phyloP scores from a whole-genome alignment of 306 rosid genomes.

The Arachis stenosperma region DNA sequence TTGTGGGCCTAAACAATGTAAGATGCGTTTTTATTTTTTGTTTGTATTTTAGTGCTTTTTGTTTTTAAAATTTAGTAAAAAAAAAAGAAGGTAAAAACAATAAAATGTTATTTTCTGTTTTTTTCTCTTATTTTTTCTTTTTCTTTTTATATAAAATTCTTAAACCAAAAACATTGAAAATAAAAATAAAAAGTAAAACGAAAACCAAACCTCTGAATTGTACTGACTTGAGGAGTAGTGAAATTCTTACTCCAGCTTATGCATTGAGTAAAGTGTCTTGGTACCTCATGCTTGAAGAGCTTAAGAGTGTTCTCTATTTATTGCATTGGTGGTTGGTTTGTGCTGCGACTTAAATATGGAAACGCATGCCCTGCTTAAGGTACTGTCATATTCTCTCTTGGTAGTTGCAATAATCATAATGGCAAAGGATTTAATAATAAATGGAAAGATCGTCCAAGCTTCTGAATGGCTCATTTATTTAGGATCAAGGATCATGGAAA shows the following conservation, averaged over 20 bases:
- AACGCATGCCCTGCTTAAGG: conserved; percentile 2
- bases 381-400: conserved; percentile 6
- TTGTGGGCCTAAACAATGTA: not conserved
- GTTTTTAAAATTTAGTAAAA: no score
- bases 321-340: conserved; percentile 5
- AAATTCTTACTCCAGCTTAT: conserved; percentile 22
- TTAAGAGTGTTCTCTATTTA: not conserved
- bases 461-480: not conserved
- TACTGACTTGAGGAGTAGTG: conserved; percentile 12
- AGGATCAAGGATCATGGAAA: not conserved
- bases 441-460: not conserved
- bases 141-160: no score
- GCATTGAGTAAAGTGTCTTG: conserved; percentile 30
- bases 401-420: conserved; percentile 32
- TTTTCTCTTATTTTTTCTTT: no score
- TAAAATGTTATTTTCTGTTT: no score
- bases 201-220: not conserved
- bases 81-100: no score
- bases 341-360: not conserved
- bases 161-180: no score
- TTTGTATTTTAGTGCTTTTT: not conserved
- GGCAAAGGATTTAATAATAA: conserved; percentile 10
- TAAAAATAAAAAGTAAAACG: no score
- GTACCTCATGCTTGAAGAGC: conserved; percentile 4
- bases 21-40: not conserved